Conservation (phyloP, 805 yeast genomes). For the Wickerhamiella domercqiae region DNA sequence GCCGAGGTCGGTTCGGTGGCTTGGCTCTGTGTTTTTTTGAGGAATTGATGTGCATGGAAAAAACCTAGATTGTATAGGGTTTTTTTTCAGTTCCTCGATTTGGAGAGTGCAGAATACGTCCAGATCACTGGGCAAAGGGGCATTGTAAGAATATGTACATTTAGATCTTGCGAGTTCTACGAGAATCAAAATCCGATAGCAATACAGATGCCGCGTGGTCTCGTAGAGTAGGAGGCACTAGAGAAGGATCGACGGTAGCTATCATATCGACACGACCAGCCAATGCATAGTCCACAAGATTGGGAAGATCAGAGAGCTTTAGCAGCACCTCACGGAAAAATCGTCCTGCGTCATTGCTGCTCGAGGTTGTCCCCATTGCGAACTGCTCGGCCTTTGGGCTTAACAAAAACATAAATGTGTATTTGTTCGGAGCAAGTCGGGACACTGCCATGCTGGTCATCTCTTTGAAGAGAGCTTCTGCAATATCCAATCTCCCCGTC, state of each 20-base stretch:
- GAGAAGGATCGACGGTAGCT: slow-evolving; percentile 3
- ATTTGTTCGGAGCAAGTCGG: slow-evolving; percentile 17
- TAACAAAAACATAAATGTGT: slow-evolving; percentile 19
- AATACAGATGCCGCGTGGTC: slow-evolving; percentile 1
- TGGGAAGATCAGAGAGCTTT: slow-evolving; percentile 2
- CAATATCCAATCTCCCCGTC: slow-evolving; percentile 12
- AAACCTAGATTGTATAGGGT: too few relatives aligned
- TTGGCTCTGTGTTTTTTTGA: too few relatives aligned
- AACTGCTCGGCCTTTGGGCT: slow-evolving; percentile 3
- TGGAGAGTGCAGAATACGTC: too few relatives aligned
- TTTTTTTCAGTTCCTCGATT: too few relatives aligned
- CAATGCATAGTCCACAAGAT: slow-evolving; percentile 11
- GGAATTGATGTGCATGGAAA: too few relatives aligned
- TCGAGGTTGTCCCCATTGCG: not conserved
- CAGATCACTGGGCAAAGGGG: too few relatives aligned
- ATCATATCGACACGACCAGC: slow-evolving; percentile 8
- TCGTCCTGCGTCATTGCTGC: slow-evolving; percentile 1
- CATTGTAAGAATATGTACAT: slow-evolving; percentile 7
- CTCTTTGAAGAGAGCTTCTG: slow-evolving; percentile 12
- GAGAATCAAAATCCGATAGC: slow-evolving; percentile 6
- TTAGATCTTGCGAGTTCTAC: slow-evolving; percentile 1
- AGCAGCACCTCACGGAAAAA: slow-evolving; percentile 7
- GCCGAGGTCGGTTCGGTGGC: too few relatives aligned
- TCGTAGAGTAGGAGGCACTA: slow-evolving; percentile 4
- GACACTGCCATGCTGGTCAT: slow-evolving; percentile 9